phyloP scores from a whole-genome alignment of 2,329 filamentous ascomycete genomes.

The Ceratocystis cubensis region DNA sequence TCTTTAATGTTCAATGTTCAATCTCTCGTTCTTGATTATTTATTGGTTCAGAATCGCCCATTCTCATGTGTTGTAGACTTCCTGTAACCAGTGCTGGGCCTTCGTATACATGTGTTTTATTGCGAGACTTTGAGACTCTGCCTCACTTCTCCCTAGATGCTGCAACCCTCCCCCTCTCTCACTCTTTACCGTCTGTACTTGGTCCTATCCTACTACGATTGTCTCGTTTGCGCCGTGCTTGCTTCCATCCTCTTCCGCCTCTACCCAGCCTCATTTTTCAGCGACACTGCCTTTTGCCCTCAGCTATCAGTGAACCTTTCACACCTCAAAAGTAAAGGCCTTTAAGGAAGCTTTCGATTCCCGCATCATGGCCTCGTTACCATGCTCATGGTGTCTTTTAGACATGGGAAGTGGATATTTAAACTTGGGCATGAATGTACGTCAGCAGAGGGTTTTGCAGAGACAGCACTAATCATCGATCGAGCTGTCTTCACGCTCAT shows the following conservation, averaged over 20 bases:
- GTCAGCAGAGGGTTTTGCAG: background rate
- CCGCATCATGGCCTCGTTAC: background rate
- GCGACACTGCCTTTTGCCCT: background rate
- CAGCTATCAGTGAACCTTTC: slow-evolving; percentile 8
- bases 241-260: too few species aligned
- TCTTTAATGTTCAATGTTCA: too few species aligned
- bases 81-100: too few species aligned
- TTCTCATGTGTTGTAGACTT: too few species aligned
- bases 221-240: too few species aligned
- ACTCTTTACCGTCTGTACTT: too few species aligned
- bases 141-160: fast-evolving
- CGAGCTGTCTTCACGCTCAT: background rate
- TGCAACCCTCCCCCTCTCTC: too few species aligned
- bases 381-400: background rate
- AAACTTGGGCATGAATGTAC: slow-evolving; percentile 1
- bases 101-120: too few species aligned
- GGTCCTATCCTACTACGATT: too few species aligned
- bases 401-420: background rate
- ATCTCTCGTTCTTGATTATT: too few species aligned
- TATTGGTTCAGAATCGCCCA: too few species aligned
- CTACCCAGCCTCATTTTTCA: background rate
- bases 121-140: too few species aligned
- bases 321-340: background rate
- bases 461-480: background rate
- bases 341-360: background rate